Evolutionary conservation across 2,329 filamentous ascomycete genomes (phyloP).

Genomic region (Diaporthe longicolla): DNA sequence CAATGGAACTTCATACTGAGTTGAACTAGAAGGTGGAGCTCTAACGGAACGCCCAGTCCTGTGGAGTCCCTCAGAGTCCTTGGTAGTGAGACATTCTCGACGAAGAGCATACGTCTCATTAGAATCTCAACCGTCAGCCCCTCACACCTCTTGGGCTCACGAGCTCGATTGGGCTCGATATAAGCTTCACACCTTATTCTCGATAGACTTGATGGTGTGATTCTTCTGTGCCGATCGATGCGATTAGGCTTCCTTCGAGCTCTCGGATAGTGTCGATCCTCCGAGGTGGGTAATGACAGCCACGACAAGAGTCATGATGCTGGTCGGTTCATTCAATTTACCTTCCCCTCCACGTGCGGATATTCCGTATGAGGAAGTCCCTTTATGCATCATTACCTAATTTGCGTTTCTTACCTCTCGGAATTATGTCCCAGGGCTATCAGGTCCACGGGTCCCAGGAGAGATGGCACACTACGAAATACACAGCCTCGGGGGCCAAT

Average conservation of each 20-base stretch:
- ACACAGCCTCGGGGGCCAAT: not conserved
- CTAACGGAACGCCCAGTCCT: not conserved
- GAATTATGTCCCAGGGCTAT: not conserved
- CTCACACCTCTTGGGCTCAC: not conserved
- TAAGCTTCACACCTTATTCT: not conserved
- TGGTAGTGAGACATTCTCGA: not conserved
- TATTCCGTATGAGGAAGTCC: constrained; percentile 8
- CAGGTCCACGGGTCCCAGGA: not conserved
- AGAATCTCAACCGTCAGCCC: not conserved
- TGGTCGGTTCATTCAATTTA: constrained; percentile 8
- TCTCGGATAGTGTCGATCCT: constrained; percentile 21
- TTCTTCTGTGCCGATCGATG: not conserved
- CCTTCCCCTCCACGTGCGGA: constrained; percentile 5
- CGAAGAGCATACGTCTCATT: not conserved
- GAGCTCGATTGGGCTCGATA: not conserved
- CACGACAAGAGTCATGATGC: constrained; percentile 20
- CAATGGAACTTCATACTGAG: constrained; percentile 21
- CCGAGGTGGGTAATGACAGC: not conserved
- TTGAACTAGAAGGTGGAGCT: constrained; percentile 5
- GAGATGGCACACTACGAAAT: not conserved
- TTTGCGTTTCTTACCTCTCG: constrained; percentile 1
- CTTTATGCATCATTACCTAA: constrained; percentile 20
- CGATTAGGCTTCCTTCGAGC: not conserved
- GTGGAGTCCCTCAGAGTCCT: not conserved
- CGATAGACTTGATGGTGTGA: not conserved